A percentile compares a stretch with the other conserved stretches of the same genome.
These are phyloP conservation scores for Neodidymelliopsis sp. DNA, from an alignment of 2,329 filamentous ascomycete species.

Conservation along the genomic window DNA sequence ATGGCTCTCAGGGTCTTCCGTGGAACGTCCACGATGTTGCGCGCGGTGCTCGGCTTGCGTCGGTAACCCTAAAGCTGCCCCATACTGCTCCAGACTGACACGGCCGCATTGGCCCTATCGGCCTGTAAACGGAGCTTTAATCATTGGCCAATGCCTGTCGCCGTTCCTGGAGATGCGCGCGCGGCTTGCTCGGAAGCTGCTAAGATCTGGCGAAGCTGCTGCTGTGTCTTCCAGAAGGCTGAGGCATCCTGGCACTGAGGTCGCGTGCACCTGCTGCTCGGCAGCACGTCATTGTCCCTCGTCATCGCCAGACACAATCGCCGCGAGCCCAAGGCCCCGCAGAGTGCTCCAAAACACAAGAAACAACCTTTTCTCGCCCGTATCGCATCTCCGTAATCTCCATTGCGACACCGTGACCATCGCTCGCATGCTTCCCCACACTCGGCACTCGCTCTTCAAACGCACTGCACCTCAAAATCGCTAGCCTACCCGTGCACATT, in stretches of 20 bases:
- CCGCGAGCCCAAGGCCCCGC: background rate
- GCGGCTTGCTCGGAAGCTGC: constrained; percentile 8
- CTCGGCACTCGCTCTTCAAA: constrained; percentile 4
- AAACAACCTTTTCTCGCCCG: background rate
- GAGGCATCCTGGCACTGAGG: background rate
- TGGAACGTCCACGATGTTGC: constrained; percentile 24
- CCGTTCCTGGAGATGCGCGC: constrained; percentile 8
- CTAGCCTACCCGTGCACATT: constrained; percentile 7
- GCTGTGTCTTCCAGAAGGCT: constrained; percentile 1
- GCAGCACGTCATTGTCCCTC: constrained; percentile 9
- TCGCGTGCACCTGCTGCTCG: constrained; percentile 7
- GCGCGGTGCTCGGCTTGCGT: constrained; percentile 37
- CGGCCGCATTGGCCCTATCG: constrained; percentile 6
- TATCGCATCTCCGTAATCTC: constrained; percentile 2
- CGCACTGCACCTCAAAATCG: constrained; percentile 9
- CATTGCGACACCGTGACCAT: constrained; percentile 5
- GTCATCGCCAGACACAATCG: constrained; percentile 2
- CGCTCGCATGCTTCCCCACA: constrained; percentile 17
- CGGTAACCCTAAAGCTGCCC: constrained; percentile 28
- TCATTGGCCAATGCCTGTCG: constrained; percentile 16
- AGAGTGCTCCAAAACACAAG: no score
- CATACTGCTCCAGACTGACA: constrained; percentile 14
- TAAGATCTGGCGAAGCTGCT: background rate
- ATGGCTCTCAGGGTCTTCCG: constrained; percentile 17
- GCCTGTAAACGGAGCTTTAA: constrained; percentile 13